Evolutionary conservation across 805 yeast genomes (phyloP).

Genomic region (Schizosaccharomyces japonicus): DNA sequence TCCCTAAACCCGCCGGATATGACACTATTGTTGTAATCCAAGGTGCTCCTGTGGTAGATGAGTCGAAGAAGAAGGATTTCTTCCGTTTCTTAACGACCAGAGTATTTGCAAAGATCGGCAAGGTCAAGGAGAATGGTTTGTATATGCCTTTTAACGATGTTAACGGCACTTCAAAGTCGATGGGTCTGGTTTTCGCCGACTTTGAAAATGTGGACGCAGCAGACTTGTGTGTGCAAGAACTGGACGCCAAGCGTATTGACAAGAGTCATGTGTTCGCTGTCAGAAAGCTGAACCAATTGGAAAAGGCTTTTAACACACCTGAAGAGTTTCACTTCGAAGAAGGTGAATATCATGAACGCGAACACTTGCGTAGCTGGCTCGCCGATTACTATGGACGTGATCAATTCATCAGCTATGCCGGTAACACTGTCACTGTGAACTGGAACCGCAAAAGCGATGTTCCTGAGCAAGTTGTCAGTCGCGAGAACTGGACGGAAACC

Average conservation of each 20-base stretch:
- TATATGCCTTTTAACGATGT: constrained; percentile 49
- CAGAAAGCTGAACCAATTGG: constrained; percentile 49
- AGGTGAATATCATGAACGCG: constrained; percentile 19
- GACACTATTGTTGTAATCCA: constrained; percentile 69
- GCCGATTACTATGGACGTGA: constrained; percentile 75
- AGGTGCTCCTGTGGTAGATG: constrained; percentile 92
- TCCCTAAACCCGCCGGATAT: constrained; percentile 35
- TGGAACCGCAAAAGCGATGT: constrained; percentile 57
- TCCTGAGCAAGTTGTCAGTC: constrained; percentile 55
- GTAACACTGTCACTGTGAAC: constrained; percentile 57
- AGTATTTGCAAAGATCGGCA: constrained; percentile 55
- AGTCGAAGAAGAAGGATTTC: constrained; percentile 58
- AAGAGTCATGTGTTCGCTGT: constrained; percentile 73
- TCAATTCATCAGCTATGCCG: constrained; percentile 59
- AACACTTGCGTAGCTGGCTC: constrained; percentile 74
- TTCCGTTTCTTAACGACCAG: constrained; percentile 56
- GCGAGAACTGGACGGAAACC: constrained; percentile 66
- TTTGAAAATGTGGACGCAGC: constrained; percentile 45
- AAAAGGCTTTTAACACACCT: constrained; percentile 44
- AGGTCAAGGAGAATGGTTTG: constrained; percentile 39
- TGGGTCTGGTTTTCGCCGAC: constrained; percentile 65
- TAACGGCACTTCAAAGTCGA: constrained; percentile 27
- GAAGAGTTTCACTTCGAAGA: constrained; percentile 44
- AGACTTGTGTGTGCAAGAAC: constrained; percentile 49
- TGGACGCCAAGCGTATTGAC: constrained; percentile 79